Base-by-base conservation (phyloP, 768 basidiomycete species). In the Psilocybe sp. region DNA sequence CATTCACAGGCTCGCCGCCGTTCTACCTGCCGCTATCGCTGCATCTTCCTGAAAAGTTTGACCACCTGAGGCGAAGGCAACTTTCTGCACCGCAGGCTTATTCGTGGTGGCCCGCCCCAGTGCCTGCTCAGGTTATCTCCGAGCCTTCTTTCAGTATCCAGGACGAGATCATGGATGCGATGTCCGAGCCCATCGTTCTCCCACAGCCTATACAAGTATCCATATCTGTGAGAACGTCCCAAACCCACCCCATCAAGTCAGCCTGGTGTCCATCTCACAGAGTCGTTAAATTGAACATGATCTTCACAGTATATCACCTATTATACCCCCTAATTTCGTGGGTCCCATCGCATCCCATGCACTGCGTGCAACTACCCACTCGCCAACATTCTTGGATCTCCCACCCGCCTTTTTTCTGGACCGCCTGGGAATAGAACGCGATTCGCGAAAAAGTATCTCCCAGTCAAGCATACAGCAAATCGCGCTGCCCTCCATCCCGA, bases 241-340 rank as follows among this genome's bases (percentile, higher is more conserved):
- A 79, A 18, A 79, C 86, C 0, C 91, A 92, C 66, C 91, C 92
- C 6, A 88, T 95, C 62, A 90, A 92, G 89, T 89, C 41, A n/a
- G 32, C 16, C 19, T 32, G 33, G 7, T 39, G 44, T 46, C 12
- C 33, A 34, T 46, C 16, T 49, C 19, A n/a, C 45, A 15, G 31
- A 23, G 36, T 16, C 60, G 70, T 44, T 69, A 68, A 15, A 59
- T 6, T 69, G 19, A 40, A 54, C 20, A 47, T 28, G 13, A 31
- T 45, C 31, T 47, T 31, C 47, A 14, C 59, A 84, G 82, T 58
- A 83, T 89, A 53, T 88, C 87, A 0, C 68, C 71, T 44, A 70
- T 90, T 23, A 72, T 90, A 56, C 84, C 87, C 4, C 68, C 69
- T 5, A 80, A 87, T 37, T 68, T 82, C 10, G 59, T 85, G 2